Percentiles rank a stretch among this genome's conserved stretches.
Conservation (phyloP, 2,329 filamentous ascomycete genomes). For the Rosellinia necatrix region DNA sequence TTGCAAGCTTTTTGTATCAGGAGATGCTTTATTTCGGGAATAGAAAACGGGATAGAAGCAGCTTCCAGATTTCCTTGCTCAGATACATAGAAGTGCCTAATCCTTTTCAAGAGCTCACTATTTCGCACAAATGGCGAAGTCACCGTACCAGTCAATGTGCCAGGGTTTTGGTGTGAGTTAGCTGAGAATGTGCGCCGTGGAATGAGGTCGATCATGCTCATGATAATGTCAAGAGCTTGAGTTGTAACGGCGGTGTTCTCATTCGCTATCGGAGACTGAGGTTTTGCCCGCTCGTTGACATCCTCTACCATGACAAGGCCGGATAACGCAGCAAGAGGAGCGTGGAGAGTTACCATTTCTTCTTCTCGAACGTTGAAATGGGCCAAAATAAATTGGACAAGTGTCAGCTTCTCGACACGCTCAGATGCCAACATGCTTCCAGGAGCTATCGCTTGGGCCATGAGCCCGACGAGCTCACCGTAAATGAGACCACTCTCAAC, state of each 20-base stretch:
- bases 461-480: constrained; percentile 73
- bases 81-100: constrained; percentile 69
- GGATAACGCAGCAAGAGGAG: constrained; percentile 75
- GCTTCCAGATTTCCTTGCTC: constrained; percentile 73
- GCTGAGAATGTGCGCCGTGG: constrained; percentile 65
- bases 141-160: constrained; percentile 35
- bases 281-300: constrained; percentile 44
- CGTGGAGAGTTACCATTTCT: constrained; percentile 89
- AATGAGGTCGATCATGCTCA: constrained; percentile 64
- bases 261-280: constrained; percentile 26
- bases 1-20: constrained; percentile 64
- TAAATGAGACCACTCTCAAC: constrained; percentile 95
- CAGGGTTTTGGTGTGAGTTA: constrained; percentile 31
- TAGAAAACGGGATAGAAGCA: constrained; percentile 61
- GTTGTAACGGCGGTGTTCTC: constrained; percentile 27
- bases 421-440: constrained; percentile 50
- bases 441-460: constrained; percentile 63
- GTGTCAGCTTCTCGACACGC: constrained; percentile 66
- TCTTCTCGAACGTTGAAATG: constrained; percentile 96
- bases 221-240: constrained; percentile 54
- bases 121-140: constrained; percentile 45
- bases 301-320: constrained; percentile 65
- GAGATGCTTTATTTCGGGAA: constrained; percentile 61
- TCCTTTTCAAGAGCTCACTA: constrained; percentile 61
- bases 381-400: constrained; percentile 80